Percentiles rank a stretch among this genome's conserved stretches.
Conservation (phyloP, 2,329 filamentous ascomycete genomes). For the Pseudogymnoascus sp. region DNA sequence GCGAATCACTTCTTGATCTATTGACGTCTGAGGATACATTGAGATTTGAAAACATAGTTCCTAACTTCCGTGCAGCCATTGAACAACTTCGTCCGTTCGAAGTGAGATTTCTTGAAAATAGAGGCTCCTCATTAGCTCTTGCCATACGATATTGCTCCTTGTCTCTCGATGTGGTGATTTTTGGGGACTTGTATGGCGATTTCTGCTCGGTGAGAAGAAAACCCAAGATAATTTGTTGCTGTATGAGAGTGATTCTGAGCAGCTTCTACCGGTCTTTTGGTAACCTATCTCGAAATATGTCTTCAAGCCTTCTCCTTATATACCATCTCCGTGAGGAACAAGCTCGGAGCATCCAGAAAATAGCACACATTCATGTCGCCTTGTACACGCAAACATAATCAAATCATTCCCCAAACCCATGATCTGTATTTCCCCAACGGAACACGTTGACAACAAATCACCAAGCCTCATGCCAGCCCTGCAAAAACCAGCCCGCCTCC, state of each 20-base stretch:
- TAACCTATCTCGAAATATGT: not conserved
- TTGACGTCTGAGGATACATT: slow-evolving; percentile 10
- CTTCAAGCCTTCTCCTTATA: not conserved
- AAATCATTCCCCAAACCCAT: slow-evolving; percentile 2
- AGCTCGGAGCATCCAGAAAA: not conserved
- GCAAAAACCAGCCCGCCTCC: not conserved
- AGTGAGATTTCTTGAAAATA: not conserved
- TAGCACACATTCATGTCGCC: not conserved
- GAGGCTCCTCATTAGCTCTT: slow-evolving; percentile 3
- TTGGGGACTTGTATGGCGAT: not conserved
- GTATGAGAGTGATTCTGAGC: not conserved
- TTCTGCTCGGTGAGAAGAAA: not conserved
- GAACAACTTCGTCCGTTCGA: not conserved
- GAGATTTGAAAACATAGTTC: not conserved
- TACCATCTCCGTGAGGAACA: not conserved
- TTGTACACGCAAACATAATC: slow-evolving; percentile 8
- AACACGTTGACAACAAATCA: not conserved
- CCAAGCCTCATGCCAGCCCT: not conserved
- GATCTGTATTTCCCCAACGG: not conserved
- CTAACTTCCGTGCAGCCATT: not conserved
- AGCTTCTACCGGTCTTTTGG: not conserved
- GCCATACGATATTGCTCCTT: not conserved
- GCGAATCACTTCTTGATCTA: slow-evolving; percentile 33
- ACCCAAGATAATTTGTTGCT: not conserved
- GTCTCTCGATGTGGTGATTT: not conserved